A percentile compares a stretch with the other conserved stretches of the same genome.
phyloP scores from a whole-genome alignment of 2,329 filamentous ascomycete species.

The Neonectria ditissima region DNA sequence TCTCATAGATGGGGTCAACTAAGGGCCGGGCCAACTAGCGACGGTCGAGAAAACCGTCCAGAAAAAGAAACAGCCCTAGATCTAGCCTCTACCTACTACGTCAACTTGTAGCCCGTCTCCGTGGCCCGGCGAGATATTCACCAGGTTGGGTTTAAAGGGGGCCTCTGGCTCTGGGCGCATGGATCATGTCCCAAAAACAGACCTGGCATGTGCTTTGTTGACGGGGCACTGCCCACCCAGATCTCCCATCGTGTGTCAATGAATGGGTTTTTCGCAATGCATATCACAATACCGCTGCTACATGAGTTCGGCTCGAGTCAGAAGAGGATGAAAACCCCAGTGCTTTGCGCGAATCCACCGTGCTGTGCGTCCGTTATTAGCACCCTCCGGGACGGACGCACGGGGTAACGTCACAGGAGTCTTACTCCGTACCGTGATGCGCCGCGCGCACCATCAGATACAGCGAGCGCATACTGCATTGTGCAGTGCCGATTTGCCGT shows the following conservation, averaged over 20 bases:
- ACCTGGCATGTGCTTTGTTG: slow-evolving; percentile 10
- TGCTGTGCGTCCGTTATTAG: background rate
- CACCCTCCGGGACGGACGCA: background rate
- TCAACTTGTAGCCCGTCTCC: background rate
- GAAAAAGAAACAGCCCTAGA: slow-evolving; percentile 17
- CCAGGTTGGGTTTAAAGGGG: slow-evolving; percentile 7
- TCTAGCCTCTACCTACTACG: background rate
- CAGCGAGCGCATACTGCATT: background rate
- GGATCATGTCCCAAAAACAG: slow-evolving; percentile 11
- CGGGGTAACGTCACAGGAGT: slow-evolving; percentile 2
- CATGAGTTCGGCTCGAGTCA: slow-evolving; percentile 1
- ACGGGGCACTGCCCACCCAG: slow-evolving; percentile 13
- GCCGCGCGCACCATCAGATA: background rate
- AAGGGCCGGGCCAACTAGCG: background rate
- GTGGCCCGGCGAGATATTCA: slow-evolving; percentile 4
- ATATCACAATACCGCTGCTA: background rate
- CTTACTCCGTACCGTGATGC: background rate
- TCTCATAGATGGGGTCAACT: background rate
- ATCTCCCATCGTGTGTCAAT: slow-evolving; percentile 14
- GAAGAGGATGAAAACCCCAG: background rate
- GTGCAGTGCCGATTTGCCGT: slow-evolving; percentile 2
- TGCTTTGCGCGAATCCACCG: background rate
- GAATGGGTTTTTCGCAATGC: slow-evolving; percentile 1
- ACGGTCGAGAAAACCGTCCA: background rate
- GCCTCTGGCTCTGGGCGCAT: slow-evolving; percentile 17